Base-by-base conservation (phyloP, 371 early-diverging fungal species). In the Phascolomyces articulosus region DNA sequence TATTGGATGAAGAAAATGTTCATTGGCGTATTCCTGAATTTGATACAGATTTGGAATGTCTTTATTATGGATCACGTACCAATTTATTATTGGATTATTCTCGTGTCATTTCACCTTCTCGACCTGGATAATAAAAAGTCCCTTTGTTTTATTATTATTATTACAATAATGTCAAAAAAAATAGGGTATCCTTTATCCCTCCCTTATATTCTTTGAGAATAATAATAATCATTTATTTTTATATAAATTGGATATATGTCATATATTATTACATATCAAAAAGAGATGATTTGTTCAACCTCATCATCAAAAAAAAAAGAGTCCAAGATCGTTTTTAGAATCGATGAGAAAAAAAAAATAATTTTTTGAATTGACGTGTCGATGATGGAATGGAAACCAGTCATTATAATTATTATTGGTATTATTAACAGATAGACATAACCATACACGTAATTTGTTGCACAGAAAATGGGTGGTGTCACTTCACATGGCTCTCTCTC, bases 11-110 rank as follows among this genome's bases (percentile, higher is more conserved):
- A 15, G 77, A 75, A 10, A 71, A 75, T 53, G 65, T 72, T 4
- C 71, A 77, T 16, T 83, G 82, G 40, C 62, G 59, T 38, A 85
- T 92, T 41, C 87, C 89, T 0, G 92, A 92, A 69, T 85, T 91
- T 40, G 91, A 90, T n/a, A 81, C 72, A 24, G 83, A 84, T 56
- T 80, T 88, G 38, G 79, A 82, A 57, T 77, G 83, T 55, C 80
- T 92, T 53, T 90, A 85, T 58, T 86, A 82, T 59, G 85, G 88
- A 47, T 79, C 88, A 13, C 79, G 87, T 18, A 82, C 87, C 44
- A 84, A 85, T 53, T 62, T 91, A 61, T 70, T 90, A 53, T 72
- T 92, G 60, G 91, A 92, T 68, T 90, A 89, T 74, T 79, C 84
- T 3, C 76, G 92, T 16, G 88, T 87, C 11, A 77, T 83, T n/a